Percentiles rank a stretch among this genome's conserved stretches.
These are phyloP conservation scores for Houttuynia cordata DNA, from an alignment of 164 flowering plant genomes.

Conservation along the genomic window DNA sequence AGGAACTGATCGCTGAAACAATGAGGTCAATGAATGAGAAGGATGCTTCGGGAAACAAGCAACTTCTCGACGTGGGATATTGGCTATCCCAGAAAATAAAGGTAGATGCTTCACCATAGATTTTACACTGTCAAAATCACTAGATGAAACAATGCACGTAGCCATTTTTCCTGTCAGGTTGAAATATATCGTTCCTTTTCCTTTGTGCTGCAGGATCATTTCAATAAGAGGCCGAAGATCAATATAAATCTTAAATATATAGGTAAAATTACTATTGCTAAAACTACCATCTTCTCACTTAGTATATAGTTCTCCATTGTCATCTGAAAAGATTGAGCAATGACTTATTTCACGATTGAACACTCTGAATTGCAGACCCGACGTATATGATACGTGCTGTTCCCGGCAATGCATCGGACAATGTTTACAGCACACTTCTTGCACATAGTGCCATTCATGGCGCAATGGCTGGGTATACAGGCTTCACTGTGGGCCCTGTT, in stretches of 20 bases:
- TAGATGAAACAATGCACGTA: no score
- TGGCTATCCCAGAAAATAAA: conserved; percentile 69
- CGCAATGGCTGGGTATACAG: conserved; percentile 58
- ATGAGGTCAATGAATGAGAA: conserved; percentile 24
- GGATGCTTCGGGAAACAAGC: conserved; percentile 80
- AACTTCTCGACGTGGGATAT: conserved; percentile 65
- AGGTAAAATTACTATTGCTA: conserved; percentile 12
- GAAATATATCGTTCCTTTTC: background rate
- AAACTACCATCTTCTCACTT: conserved; percentile 1
- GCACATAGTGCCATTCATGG: conserved; percentile 60
- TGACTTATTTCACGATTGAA: background rate
- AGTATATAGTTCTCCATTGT: background rate
- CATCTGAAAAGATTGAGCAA: background rate
- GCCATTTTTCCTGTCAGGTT: no score
- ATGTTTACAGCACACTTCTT: conserved; percentile 49
- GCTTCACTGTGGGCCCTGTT: conserved; percentile 47
- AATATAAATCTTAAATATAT: conserved; percentile 36
- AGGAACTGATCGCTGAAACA: conserved; percentile 35
- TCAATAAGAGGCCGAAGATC: conserved; percentile 21
- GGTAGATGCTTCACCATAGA: conserved; percentile 20
- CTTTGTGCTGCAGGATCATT: conserved; percentile 27
- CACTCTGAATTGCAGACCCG: conserved; percentile 29
- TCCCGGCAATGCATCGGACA: conserved; percentile 51
- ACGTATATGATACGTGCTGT: conserved; percentile 54
- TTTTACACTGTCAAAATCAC: background rate